These are phyloP conservation scores for Trapa incisa DNA, from an alignment of 345 rosid species.

Conservation along the genomic window DNA sequence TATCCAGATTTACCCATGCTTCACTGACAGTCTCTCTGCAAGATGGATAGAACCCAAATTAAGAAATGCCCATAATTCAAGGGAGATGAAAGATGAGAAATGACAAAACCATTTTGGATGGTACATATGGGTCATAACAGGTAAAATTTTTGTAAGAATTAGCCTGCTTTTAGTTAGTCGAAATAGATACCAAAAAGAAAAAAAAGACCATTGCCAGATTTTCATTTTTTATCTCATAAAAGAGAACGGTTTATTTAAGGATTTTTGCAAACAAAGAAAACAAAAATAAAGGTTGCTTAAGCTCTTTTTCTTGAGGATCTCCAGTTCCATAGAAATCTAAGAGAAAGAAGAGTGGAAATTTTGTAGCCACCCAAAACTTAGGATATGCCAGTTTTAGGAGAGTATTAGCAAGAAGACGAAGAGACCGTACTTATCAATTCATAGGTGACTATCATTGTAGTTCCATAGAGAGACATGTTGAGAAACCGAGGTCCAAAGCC, in stretches of 20 bases:
- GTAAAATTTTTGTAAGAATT: too few species aligned
- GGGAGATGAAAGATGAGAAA: not conserved
- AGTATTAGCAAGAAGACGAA: not conserved
- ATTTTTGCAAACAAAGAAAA: not conserved
- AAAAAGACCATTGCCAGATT: not conserved
- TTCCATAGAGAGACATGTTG: conserved; percentile 50
- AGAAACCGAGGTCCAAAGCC: conserved; percentile 55
- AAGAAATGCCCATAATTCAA: not conserved
- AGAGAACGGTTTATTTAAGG: not conserved
- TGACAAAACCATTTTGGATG: not conserved
- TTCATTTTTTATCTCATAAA: not conserved
- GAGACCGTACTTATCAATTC: conserved; percentile 46
- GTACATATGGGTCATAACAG: not conserved
- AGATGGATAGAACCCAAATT: not conserved
- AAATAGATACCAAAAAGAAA: not conserved
- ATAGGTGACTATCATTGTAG: conserved; percentile 58
- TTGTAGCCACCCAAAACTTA: not conserved
- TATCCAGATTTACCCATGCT: conserved; percentile 17
- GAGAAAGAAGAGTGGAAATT: not conserved
- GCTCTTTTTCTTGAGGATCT: not conserved
- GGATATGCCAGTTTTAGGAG: not conserved
- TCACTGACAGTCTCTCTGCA: conserved; percentile 42
- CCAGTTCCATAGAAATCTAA: not conserved
- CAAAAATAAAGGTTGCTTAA: not conserved
- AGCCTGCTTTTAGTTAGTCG: not conserved